Percentiles rank a stretch among this genome's conserved stretches.
phyloP scores from a whole-genome alignment of 2,329 filamentous ascomycete species.

The Xylaria arbuscula region DNA sequence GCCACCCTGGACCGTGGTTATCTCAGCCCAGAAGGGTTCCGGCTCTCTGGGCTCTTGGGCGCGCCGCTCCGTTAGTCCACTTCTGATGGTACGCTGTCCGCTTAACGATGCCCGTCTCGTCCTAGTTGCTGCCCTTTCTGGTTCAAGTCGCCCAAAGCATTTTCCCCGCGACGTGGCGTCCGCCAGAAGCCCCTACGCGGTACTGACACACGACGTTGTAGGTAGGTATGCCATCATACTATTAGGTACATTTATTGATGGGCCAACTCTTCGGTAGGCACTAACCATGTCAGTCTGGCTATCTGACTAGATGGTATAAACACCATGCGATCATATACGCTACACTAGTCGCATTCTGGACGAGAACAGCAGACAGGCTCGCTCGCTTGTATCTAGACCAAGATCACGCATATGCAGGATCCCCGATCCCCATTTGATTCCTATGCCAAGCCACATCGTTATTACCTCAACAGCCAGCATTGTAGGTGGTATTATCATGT shows the following conservation, averaged over 20 bases:
- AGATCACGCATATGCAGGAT: constrained; percentile 18
- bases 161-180: constrained; percentile 31
- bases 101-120: constrained; percentile 45
- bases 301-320: not conserved
- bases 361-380: constrained; percentile 6
- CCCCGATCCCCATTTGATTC: constrained; percentile 6
- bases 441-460: constrained; percentile 20
- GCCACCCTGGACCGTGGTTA: constrained; percentile 17
- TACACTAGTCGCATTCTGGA: constrained; percentile 3
- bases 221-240: not conserved
- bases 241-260: not conserved
- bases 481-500: not conserved
- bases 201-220: not conserved
- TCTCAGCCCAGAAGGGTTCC: constrained; percentile 38
- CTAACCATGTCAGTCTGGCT: not conserved
- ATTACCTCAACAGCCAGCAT: constrained; percentile 3
- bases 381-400: constrained; percentile 9
- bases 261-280: not conserved
- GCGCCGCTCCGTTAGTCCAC: constrained; percentile 44
- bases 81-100: constrained; percentile 40
- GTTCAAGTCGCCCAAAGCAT: constrained; percentile 11
- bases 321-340: not conserved
- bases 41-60: constrained; percentile 43
- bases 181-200: constrained; percentile 13
- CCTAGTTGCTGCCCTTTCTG: constrained; percentile 33